Evolutionary conservation across 176 grass and related monocot species (phyloP).

Genomic region (Musa itinerans): DNA sequence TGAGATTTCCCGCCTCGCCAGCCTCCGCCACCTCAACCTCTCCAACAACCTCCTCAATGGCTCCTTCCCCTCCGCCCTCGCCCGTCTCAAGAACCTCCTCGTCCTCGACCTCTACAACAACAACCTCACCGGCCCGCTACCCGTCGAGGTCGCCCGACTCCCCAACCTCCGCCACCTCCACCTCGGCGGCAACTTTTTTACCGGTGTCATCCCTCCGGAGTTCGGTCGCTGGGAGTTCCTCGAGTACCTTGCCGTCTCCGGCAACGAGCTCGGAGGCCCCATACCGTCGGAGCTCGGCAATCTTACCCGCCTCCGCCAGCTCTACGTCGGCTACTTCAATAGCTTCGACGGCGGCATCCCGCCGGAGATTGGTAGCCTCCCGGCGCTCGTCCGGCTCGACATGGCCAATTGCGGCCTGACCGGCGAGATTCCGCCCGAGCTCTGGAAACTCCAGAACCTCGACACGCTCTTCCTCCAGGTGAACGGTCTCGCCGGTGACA

Average conservation of each 20-base stretch:
- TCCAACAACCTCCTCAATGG: constrained; percentile 88
- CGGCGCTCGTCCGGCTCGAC: constrained; percentile 55
- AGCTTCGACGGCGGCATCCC: constrained; percentile 67
- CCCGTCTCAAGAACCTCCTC: constrained; percentile 33
- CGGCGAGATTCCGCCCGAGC: constrained; percentile 52
- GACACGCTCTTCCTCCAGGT: constrained; percentile 95
- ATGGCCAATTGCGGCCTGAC: constrained; percentile 75
- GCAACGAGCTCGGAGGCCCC: constrained; percentile 70
- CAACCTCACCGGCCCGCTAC: constrained; percentile 73
- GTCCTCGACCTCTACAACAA: constrained; percentile 93
- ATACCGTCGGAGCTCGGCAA: constrained; percentile 66
- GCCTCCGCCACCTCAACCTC: constrained; percentile 66
- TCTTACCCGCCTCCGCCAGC: constrained; percentile 47
- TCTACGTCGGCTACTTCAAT: constrained; percentile 91
- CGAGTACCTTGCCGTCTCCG: constrained; percentile 73
- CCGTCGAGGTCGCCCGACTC: constrained; percentile 38
- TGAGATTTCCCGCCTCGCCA: constrained; percentile 40
- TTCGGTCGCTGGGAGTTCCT: constrained; percentile 63
- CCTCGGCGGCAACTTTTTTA: constrained; percentile 88
- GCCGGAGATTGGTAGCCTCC: constrained; percentile 50
- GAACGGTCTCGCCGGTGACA: constrained; percentile 38
- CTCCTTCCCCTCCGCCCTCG: constrained; percentile 43
- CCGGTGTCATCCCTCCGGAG: constrained; percentile 48
- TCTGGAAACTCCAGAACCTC: constrained; percentile 46
- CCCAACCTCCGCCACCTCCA: constrained; percentile 62